A percentile compares a stretch with the other conserved stretches of the same genome.
Evolutionary conservation across 179 eudicot genomes (phyloP).

Genomic region (Dionaea muscipula): DNA sequence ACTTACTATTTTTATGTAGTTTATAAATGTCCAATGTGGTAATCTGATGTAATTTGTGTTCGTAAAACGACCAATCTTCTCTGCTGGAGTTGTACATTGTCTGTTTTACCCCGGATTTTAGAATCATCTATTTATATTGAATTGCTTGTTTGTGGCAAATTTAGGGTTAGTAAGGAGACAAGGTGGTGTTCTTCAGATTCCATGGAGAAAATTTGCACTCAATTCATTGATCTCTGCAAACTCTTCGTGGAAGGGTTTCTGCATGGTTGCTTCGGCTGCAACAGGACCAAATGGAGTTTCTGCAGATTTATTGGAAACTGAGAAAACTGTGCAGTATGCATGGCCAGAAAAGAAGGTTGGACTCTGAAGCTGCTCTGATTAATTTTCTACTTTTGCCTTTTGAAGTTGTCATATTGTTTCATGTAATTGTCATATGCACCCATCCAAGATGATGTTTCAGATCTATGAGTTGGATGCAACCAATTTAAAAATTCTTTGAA

Average conservation of each 20-base stretch:
- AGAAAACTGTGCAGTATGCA: conserved; percentile 28
- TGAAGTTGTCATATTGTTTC: background rate
- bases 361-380: background rate
- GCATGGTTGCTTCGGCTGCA: conserved; percentile 19
- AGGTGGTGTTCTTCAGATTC: conserved; percentile 13
- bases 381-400: background rate
- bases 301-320: conserved; percentile 29
- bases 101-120: no score
- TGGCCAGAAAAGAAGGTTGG: conserved; percentile 72
- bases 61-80: no score
- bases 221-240: conserved; percentile 15
- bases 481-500: no score
- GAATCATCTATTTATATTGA: background rate
- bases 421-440: background rate
- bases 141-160: background rate
- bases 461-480: no score
- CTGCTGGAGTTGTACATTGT: no score
- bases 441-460: background rate
- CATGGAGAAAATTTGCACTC: conserved; percentile 16
- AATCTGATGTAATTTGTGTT: no score
- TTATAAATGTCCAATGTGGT: no score
- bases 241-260: conserved; percentile 19
- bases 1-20: no score
- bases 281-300: conserved; percentile 26
- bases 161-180: conserved; percentile 20